These are phyloP conservation scores for Clarireedia monteithiana DNA, from an alignment of 2,329 filamentous ascomycete species.

Conservation along the genomic window DNA sequence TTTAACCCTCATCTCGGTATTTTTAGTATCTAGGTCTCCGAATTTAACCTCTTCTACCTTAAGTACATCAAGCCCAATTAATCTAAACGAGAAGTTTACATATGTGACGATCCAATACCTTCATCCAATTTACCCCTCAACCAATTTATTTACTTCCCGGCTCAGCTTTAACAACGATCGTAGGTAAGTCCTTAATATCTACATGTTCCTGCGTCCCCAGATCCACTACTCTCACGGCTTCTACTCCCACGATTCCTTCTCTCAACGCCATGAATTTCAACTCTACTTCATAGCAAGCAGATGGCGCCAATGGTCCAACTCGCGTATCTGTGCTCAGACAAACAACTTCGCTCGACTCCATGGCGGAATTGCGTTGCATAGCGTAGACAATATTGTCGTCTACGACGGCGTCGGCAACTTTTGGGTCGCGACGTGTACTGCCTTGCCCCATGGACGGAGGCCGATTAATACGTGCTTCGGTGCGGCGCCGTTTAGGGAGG, in stretches of 20 bases:
- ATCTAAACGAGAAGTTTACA: neutral
- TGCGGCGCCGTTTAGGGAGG: constrained; percentile 56
- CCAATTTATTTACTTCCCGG: neutral
- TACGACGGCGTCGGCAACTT: constrained; percentile 56
- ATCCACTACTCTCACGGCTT: constrained; percentile 67
- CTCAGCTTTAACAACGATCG: constrained; percentile 44
- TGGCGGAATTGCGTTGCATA: constrained; percentile 56
- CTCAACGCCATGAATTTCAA: constrained; percentile 62
- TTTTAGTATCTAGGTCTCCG: neutral
- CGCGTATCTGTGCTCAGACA: constrained; percentile 68
- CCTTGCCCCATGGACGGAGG: constrained; percentile 42
- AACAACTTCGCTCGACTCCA: constrained; percentile 61
- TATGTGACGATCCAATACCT: neutral
- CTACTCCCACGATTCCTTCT: constrained; percentile 60
- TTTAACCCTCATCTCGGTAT: no score
- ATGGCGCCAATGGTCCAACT: constrained; percentile 63
- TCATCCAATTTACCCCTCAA: neutral
- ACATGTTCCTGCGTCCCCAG: constrained; percentile 67
- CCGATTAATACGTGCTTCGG: constrained; percentile 37
- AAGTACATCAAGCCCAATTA: neutral
- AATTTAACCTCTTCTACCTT: neutral
- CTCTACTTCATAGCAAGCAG: constrained; percentile 66
- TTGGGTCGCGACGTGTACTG: constrained; percentile 28
- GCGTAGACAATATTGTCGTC: constrained; percentile 67
- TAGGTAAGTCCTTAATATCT: constrained; percentile 67